A percentile compares a stretch with the other conserved stretches of the same genome.
phyloP scores from a whole-genome alignment of 2,329 filamentous ascomycete genomes.

The Aspergillus floridensis region DNA sequence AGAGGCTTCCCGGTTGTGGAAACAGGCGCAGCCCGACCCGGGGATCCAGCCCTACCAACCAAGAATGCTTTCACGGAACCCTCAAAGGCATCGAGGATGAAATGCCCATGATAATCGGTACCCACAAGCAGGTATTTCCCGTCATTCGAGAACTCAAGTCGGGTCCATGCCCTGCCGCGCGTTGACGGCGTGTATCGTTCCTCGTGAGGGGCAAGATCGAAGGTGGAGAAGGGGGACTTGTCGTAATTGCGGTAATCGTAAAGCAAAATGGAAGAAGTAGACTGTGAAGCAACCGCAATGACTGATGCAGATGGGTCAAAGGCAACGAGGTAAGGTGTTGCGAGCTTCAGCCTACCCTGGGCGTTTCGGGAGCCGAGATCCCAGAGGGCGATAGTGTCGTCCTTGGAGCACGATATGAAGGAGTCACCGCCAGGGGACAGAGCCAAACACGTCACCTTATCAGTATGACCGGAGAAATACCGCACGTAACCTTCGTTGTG shows the following conservation, averaged over 20 bases:
- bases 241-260: slow-evolving; percentile 95
- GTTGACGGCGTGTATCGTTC: slow-evolving; percentile 54
- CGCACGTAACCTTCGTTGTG: slow-evolving; percentile 96
- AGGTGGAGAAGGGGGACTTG: slow-evolving; percentile 81
- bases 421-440: slow-evolving; percentile 84
- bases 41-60: slow-evolving; percentile 46
- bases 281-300: slow-evolving; percentile 83
- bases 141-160: slow-evolving; percentile 93
- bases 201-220: slow-evolving; percentile 66
- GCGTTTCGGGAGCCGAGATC: slow-evolving; percentile 77
- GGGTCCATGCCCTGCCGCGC: slow-evolving; percentile 67
- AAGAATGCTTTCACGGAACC: slow-evolving; percentile 75
- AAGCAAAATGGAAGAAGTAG: slow-evolving; percentile 74
- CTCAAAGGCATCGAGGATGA: slow-evolving; percentile 88
- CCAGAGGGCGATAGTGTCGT: slow-evolving; percentile 91
- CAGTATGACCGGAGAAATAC: slow-evolving; percentile 90
- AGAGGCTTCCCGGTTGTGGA: slow-evolving; percentile 55
- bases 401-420: slow-evolving; percentile 87
- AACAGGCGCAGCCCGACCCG: slow-evolving; percentile 50
- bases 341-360: slow-evolving; percentile 75
- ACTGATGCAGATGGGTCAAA: slow-evolving; percentile 91
- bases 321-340: slow-evolving; percentile 76
- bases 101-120: slow-evolving; percentile 81
- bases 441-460: slow-evolving; percentile 75
- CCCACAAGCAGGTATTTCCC: slow-evolving; percentile 82